phyloP scores from a whole-genome alignment of 345 rosid genomes.

The Rhizophora mangle region DNA sequence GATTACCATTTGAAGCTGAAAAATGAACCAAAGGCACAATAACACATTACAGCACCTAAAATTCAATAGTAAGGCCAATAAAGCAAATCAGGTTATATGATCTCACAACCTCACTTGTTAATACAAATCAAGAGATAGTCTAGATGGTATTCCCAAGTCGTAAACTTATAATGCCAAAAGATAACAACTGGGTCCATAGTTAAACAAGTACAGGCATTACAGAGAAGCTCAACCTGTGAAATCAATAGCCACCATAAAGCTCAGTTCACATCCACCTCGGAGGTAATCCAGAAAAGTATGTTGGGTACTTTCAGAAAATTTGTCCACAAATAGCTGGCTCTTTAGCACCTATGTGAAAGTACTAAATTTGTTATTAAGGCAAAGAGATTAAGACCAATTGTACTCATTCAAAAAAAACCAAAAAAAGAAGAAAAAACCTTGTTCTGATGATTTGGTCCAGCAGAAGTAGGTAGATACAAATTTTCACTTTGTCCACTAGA shows the following conservation, averaged over 20 bases:
- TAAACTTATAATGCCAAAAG: not conserved
- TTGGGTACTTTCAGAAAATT: constrained; percentile 60
- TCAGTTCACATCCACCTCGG: constrained; percentile 76
- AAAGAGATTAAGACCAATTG: constrained; percentile 15
- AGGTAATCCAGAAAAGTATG: constrained; percentile 80
- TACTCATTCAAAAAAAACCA: not conserved
- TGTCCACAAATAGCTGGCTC: constrained; percentile 72
- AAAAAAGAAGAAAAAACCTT: constrained; percentile 36
- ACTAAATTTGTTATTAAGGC: not conserved
- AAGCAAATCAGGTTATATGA: not conserved
- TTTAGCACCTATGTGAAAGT: constrained; percentile 46
- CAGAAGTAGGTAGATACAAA: constrained; percentile 51
- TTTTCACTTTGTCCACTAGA: constrained; percentile 46
- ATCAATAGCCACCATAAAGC: constrained; percentile 96
- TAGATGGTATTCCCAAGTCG: not conserved
- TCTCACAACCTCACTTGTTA: not conserved
- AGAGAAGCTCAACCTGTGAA: constrained; percentile 57
- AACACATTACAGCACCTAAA: not conserved
- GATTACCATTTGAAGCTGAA: constrained; percentile 92
- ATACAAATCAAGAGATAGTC: not conserved
- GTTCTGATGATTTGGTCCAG: constrained; percentile 55
- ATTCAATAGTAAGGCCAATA: not conserved
- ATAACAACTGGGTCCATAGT: too few relatives aligned
- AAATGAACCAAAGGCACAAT: constrained; percentile 2
- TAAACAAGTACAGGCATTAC: not conserved